These are phyloP conservation scores for Macadamia tetraphylla DNA, from an alignment of 164 flowering plant genomes.

Conservation along the genomic window DNA sequence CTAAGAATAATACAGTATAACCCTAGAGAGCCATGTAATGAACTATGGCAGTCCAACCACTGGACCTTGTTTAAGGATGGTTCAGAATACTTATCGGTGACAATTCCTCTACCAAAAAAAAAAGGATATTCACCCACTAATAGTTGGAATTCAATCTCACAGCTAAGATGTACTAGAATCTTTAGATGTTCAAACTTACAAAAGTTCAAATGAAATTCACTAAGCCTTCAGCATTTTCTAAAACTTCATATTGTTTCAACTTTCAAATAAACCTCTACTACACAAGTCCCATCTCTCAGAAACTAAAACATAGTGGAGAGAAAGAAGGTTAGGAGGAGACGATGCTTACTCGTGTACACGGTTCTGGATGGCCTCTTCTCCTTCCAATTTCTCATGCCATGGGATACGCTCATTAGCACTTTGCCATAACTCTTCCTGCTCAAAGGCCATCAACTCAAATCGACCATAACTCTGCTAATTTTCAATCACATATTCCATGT, in stretches of 20 bases:
- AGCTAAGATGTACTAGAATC: no score
- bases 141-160: no score
- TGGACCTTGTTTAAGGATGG: background rate
- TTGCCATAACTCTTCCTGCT: slow-evolving; percentile 80
- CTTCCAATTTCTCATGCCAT: slow-evolving; percentile 97
- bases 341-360: slow-evolving; percentile 87
- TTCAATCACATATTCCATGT: slow-evolving; percentile 4
- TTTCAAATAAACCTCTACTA: no score
- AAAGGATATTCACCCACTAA: slow-evolving; percentile 1
- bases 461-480: slow-evolving; percentile 49
- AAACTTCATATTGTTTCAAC: no score
- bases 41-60: background rate
- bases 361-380: slow-evolving; percentile 92
- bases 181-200: no score
- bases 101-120: no score
- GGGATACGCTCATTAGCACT: slow-evolving; percentile 79
- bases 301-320: no score
- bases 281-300: no score
- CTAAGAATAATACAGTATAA: background rate
- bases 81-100: no score
- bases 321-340: no score
- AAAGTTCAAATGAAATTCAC: no score
- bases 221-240: no score
- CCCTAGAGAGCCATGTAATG: background rate
- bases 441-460: slow-evolving; percentile 78